phyloP scores from a whole-genome alignment of 2,329 filamentous ascomycete genomes.

The Curvularia sp. region DNA sequence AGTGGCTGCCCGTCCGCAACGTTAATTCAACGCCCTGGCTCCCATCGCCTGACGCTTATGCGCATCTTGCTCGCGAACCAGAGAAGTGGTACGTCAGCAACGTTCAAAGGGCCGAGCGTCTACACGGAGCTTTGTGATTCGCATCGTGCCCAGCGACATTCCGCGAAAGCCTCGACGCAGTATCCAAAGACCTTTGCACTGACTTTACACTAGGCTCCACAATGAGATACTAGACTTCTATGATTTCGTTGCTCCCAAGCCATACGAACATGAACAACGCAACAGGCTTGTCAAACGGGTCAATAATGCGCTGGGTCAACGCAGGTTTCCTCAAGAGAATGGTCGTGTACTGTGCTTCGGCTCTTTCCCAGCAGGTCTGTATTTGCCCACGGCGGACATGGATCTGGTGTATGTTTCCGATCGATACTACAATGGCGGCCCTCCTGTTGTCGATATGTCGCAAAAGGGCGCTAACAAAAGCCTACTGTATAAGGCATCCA shows the following conservation, averaged over 20 bases:
- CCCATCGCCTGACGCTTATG: constrained; percentile 57
- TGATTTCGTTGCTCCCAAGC: constrained; percentile 77
- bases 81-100: constrained; percentile 46
- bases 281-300: constrained; percentile 75
- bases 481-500: constrained; percentile 68
- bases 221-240: constrained; percentile 92
- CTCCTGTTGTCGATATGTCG: constrained; percentile 38
- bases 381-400: constrained; percentile 85
- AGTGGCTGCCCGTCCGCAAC: constrained; percentile 52
- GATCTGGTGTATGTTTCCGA: constrained; percentile 82
- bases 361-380: constrained; percentile 86
- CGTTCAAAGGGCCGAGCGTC: background rate
- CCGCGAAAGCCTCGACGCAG: background rate
- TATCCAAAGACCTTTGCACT: background rate
- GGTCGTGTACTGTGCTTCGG: constrained; percentile 79
- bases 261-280: constrained; percentile 80
- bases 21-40: constrained; percentile 60
- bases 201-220: constrained; percentile 68
- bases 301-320: constrained; percentile 60
- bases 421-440: constrained; percentile 64
- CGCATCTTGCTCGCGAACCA: constrained; percentile 61
- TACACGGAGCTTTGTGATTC: background rate
- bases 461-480: constrained; percentile 59
- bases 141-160: background rate
- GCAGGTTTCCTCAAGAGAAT: constrained; percentile 37